A percentile compares a stretch with the other conserved stretches of the same genome.
Evolutionary conservation across 108 stramenopile species (phyloP).

Genomic region (Cyclostephanos invisitatus): DNA sequence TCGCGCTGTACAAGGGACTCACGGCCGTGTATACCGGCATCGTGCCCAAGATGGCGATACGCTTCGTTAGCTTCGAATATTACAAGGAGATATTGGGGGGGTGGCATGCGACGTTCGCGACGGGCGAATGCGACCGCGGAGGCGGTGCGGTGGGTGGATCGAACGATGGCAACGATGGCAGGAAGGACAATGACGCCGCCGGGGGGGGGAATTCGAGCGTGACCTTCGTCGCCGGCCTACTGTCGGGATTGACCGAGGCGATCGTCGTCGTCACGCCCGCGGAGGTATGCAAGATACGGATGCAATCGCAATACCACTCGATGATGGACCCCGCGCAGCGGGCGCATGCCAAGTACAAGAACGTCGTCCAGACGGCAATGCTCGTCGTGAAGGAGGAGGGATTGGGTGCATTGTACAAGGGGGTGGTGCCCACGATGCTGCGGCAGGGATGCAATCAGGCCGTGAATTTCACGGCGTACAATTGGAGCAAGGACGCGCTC

Average conservation of each 20-base stretch:
- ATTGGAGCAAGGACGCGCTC: constrained; percentile 70
- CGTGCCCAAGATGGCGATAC: constrained; percentile 97
- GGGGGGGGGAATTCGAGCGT: constrained; percentile 32
- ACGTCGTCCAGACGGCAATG: constrained; percentile 90
- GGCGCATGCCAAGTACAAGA: constrained; percentile 81
- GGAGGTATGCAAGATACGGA: constrained; percentile 94
- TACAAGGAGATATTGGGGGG: constrained; percentile 52
- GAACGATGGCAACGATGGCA: not conserved
- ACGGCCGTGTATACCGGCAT: constrained; percentile 95
- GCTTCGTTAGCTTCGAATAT: constrained; percentile 94
- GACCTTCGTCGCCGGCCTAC: constrained; percentile 88
- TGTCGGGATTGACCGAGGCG: constrained; percentile 91
- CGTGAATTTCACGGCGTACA: constrained; percentile 95
- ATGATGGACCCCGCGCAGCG: constrained; percentile 83
- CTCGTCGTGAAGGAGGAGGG: constrained; percentile 93
- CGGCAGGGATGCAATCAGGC: constrained; percentile 99
- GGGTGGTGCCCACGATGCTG: constrained; percentile 93
- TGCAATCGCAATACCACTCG: constrained; percentile 91
- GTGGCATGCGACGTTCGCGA: constrained; percentile 21
- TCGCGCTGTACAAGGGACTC: constrained; percentile 97
- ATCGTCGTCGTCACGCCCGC: constrained; percentile 81
- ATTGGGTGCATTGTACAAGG: constrained; percentile 90
- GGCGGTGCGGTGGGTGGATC: not conserved
- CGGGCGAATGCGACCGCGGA: not conserved
- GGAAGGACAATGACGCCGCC: no score